A percentile compares a stretch with the other conserved stretches of the same genome.
These are phyloP conservation scores for Verticillium isaacii DNA, from an alignment of 2,329 filamentous ascomycete species.

Conservation along the genomic window DNA sequence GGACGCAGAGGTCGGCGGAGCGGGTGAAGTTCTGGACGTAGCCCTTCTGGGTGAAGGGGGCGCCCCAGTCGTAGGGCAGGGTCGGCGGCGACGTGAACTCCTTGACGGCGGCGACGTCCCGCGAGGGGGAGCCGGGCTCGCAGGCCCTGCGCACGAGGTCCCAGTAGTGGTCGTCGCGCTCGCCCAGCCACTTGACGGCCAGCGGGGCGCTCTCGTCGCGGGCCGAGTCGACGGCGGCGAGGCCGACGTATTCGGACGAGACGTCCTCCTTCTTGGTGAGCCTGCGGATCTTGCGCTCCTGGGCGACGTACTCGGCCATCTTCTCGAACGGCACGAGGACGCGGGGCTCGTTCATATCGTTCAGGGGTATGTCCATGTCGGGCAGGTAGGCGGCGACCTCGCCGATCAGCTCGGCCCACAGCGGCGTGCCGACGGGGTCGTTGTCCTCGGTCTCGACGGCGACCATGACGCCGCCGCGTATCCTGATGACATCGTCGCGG, in stretches of 20 bases:
- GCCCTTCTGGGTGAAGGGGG: slow-evolving; percentile 35
- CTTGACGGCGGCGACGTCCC: slow-evolving; percentile 25
- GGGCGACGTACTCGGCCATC: slow-evolving; percentile 43
- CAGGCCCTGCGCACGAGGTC: slow-evolving; percentile 52
- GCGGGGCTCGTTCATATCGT: slow-evolving; percentile 58
- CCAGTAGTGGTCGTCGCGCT: slow-evolving; percentile 50
- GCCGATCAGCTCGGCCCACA: slow-evolving; percentile 43
- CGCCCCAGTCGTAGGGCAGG: slow-evolving; percentile 27
- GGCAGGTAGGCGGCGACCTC: slow-evolving; percentile 51
- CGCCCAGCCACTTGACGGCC: slow-evolving; percentile 42
- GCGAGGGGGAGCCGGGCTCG: slow-evolving; percentile 46
- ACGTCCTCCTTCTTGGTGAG: slow-evolving; percentile 37
- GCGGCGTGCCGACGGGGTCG: slow-evolving; percentile 38
- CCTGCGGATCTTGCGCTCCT: slow-evolving; percentile 38
- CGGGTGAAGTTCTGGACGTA: slow-evolving; percentile 55
- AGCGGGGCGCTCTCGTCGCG: slow-evolving; percentile 30
- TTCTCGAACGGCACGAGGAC: slow-evolving; percentile 56
- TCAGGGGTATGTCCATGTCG: slow-evolving; percentile 64
- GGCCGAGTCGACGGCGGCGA: slow-evolving; percentile 17
- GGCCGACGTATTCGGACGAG: slow-evolving; percentile 36
- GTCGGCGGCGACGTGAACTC: slow-evolving; percentile 25
- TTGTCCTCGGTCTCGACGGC: slow-evolving; percentile 32
- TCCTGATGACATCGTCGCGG: slow-evolving; percentile 41
- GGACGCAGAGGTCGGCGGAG: slow-evolving; percentile 54
- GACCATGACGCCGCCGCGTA: slow-evolving; percentile 38